Percentiles rank a stretch among this genome's conserved stretches.
Conservation (phyloP, 1,284 basidiomycete genomes). For the Kwoniella shivajii region DNA sequence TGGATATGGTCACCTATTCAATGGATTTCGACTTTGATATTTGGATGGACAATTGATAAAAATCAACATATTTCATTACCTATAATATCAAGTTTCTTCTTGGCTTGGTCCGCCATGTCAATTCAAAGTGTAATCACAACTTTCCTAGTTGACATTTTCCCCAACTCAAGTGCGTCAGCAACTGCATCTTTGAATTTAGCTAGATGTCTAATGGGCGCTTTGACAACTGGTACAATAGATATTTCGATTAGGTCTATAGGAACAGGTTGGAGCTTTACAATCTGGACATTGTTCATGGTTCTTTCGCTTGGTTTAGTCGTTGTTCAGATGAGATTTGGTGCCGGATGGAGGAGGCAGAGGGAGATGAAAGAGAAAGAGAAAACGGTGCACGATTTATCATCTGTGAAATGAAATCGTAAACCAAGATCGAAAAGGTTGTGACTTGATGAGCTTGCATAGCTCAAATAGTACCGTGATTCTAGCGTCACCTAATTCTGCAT, state of each 20-base stretch:
- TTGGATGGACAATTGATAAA: conserved; percentile 8
- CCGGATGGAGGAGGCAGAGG: conserved; percentile 1
- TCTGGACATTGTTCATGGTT: conserved; percentile 1
- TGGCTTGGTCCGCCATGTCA: conserved; percentile 12
- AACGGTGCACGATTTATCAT: too few relatives aligned
- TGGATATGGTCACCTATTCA: conserved; percentile 5
- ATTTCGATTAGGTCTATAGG: not conserved
- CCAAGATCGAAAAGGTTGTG: too few relatives aligned
- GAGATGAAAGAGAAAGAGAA: not conserved
- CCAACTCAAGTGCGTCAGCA: conserved; percentile 1
- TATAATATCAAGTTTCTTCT: not conserved
- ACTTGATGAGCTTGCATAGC: too few relatives aligned
- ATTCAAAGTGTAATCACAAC: conserved; percentile 5
- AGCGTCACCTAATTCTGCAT: too few relatives aligned
- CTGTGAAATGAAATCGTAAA: too few relatives aligned
- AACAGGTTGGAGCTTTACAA: conserved; percentile 1
- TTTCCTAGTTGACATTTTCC: conserved; percentile 8
- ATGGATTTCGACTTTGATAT: not conserved
- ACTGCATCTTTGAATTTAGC: conserved; percentile 9
- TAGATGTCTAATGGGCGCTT: conserved; percentile 2
- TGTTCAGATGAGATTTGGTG: conserved; percentile 2
- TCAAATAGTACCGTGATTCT: too few relatives aligned
- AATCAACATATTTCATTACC: conserved; percentile 4
- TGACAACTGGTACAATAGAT: conserved; percentile 2
- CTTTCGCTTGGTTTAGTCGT: not conserved